Evolutionary conservation across 23 red algal species (phyloP).

Genomic region (Gracilaria gracilis): DNA sequence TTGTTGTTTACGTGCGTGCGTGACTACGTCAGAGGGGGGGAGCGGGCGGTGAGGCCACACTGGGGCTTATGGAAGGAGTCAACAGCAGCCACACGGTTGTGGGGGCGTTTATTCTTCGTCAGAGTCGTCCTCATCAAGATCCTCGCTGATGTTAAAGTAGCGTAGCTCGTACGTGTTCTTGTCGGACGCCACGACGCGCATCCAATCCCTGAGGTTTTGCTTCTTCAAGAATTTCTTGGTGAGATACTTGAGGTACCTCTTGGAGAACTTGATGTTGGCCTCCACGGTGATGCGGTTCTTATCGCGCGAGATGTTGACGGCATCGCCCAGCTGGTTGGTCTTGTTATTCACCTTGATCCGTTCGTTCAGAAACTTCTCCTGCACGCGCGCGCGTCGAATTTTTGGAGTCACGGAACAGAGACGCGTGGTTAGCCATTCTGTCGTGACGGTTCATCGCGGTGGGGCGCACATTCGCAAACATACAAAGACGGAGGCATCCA

Average conservation of each 20-base stretch:
- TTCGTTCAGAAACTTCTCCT: conserved; percentile 97
- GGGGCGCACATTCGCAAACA: conserved; percentile 8
- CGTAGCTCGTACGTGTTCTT: conserved; percentile 91
- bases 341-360: conserved; percentile 97
- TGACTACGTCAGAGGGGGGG: too few relatives aligned
- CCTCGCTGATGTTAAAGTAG: conserved; percentile 95
- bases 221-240: conserved; percentile 97
- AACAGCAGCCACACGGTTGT: not conserved
- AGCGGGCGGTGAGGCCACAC: not conserved
- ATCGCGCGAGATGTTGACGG: conserved; percentile 84
- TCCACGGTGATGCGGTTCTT: conserved; percentile 79
- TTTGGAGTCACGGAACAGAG: conserved; percentile 55
- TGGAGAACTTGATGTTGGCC: conserved; percentile 81
- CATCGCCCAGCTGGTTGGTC: conserved; percentile 74
- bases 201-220: conserved; percentile 90
- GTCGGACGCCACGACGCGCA: conserved; percentile 85
- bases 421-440: conserved; percentile 79
- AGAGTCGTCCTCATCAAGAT: conserved; percentile 80
- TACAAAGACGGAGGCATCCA: conserved; percentile 86
- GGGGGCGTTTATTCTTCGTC: conserved; percentile 59
- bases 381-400: not conserved
- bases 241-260: conserved; percentile 95
- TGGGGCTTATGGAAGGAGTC: too few relatives aligned
- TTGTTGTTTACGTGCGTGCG: too few relatives aligned
- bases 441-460: not conserved